These are phyloP conservation scores for Comarum palustre DNA, from an alignment of 306 rosid species.

Conservation along the genomic window DNA sequence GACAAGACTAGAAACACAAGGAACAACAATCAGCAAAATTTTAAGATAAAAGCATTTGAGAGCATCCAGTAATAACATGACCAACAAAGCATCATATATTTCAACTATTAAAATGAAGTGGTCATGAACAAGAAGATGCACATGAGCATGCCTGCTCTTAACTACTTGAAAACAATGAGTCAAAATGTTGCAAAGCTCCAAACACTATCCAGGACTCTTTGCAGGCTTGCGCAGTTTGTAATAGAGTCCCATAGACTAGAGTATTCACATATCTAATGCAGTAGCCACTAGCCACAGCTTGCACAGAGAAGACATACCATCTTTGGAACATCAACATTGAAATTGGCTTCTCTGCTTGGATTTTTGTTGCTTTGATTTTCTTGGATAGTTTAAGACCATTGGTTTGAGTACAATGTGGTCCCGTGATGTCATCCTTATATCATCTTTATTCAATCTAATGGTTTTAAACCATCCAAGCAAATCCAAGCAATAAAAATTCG, in stretches of 20 bases:
- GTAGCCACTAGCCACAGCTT: neutral
- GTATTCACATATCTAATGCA: neutral
- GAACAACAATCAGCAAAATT: neutral
- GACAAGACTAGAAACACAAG: neutral
- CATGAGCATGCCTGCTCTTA: neutral
- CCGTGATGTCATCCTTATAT: too few species aligned
- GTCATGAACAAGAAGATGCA: neutral
- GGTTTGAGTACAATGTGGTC: too few species aligned
- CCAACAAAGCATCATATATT: neutral
- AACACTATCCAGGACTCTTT: neutral
- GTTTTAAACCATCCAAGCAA: too few species aligned
- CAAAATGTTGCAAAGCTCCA: neutral
- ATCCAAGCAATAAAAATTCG: too few species aligned
- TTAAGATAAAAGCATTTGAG: neutral
- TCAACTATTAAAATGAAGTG: neutral
- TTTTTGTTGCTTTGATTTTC: too few species aligned
- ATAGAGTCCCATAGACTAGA: neutral
- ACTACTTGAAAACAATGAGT: neutral
- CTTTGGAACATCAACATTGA: neutral
- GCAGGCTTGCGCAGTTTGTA: neutral
- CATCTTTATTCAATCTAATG: too few species aligned
- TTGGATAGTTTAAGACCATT: too few species aligned
- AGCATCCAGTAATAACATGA: neutral
- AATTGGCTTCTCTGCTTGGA: too few species aligned
- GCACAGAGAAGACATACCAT: neutral